Conservation (phyloP, 352 stramenopile genomes). For the Pythium folliculosum region DNA sequence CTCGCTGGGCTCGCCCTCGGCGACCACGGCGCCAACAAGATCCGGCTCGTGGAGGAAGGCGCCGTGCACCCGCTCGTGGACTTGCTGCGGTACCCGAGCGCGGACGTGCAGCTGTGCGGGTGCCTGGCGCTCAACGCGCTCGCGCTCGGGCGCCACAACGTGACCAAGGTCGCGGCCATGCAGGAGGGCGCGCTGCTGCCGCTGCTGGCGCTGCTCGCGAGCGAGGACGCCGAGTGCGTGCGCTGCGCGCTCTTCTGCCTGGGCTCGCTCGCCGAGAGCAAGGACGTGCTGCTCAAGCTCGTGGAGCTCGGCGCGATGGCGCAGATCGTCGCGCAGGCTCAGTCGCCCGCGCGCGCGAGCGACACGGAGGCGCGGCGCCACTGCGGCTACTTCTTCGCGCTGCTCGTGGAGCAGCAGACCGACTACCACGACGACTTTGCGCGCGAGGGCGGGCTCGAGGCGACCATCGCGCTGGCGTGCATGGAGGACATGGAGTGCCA, state of each 20-base stretch:
- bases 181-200: conserved; percentile 89
- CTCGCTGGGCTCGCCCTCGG: conserved; percentile 92
- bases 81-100: conserved; percentile 93
- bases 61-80: conserved; percentile 92
- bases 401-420: conserved; percentile 88
- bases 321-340: conserved; percentile 79
- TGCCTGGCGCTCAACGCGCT: conserved; percentile 92
- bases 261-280: conserved; percentile 92
- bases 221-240: conserved; percentile 89
- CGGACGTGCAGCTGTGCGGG: conserved; percentile 92
- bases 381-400: conserved; percentile 92
- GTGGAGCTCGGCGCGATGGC: conserved; percentile 88
- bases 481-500: conserved; percentile 96
- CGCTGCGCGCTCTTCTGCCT: conserved; percentile 91
- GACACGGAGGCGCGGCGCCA: conserved; percentile 93
- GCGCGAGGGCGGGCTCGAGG: conserved; percentile 85
- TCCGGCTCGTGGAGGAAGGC: conserved; percentile 91
- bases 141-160: conserved; percentile 77
- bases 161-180: conserved; percentile 91
- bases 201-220: conserved; percentile 86
- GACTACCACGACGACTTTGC: conserved; percentile 93
- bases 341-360: conserved; percentile 28
- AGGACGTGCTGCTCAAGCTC: conserved; percentile 90
- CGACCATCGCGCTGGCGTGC: conserved; percentile 88
- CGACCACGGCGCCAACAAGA: conserved; percentile 92